Base-by-base conservation (phyloP, 441 rosid species). In the Syzygium malaccense region DNA sequence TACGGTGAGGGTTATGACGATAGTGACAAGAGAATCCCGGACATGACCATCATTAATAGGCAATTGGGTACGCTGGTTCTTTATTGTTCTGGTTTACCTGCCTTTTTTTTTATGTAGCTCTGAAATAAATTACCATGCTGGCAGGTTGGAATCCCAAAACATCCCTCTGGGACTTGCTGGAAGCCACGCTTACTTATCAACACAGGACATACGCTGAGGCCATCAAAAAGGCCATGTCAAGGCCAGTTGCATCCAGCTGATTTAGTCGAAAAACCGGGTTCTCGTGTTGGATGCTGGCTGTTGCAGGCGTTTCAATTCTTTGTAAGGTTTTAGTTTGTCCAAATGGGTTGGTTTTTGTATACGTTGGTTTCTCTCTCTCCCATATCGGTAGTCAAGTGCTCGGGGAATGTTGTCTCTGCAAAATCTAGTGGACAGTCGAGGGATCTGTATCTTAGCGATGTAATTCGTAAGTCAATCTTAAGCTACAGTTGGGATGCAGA, bases 191-290 rank as follows among this genome's bases (percentile, higher is more conserved):
- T 88, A 96, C 99, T 2, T 97, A 98, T 90, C 99, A 98, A 90
- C 99, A 97, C 95, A 94, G 92, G 94, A 98, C 99, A 85, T 98
- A 97, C 84, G 96, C 99, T 0, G 99, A 98, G 94, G 99, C 99
- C 32, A 89, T 98, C 86, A 98, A 95, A 97, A 93, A 96, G 93
- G 94, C 96, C 51, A 92, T 93, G 60, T 93, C 95, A 55, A 95
- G 96, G 90, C 97, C 99, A 83, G 80, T 90, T 51, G 93, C 96
- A 55, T 89, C 98, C 26, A 90, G 90, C 91, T 96, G 90, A 93
- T 87, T 57, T 86, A 85, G 14, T 33, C 3, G 14, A 68, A 51
- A 33, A 75, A 49, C 32, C 41, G 58, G 53, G 19, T 75, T 49
- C 49, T 54, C 15, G 37, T 88, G 84, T 86, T 88, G 64, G 64